phyloP scores from a whole-genome alignment of 495 filamentous ascomycete genomes.

The Neurospora africana region DNA sequence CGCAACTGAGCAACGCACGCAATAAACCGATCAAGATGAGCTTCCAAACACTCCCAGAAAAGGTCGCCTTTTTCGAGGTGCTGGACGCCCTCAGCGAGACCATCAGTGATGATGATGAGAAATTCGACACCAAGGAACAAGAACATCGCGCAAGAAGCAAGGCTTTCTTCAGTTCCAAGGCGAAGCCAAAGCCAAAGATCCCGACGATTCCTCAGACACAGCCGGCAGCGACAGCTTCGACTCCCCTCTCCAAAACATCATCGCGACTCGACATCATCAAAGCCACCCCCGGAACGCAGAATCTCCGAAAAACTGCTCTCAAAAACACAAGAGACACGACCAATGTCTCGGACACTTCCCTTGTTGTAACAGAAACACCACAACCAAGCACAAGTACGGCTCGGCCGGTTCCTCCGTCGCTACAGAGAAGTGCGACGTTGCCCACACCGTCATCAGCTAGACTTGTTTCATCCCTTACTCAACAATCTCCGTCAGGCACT shows the following conservation, averaged over 20 bases:
- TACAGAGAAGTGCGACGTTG: conserved; percentile 15
- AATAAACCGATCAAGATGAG: conserved; percentile 4
- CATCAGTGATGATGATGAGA: conserved; percentile 13
- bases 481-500: conserved; percentile 14
- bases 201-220: background rate
- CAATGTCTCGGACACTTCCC: background rate
- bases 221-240: conserved; percentile 10
- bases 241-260: background rate
- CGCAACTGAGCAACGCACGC: background rate
- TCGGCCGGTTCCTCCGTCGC: conserved; percentile 3
- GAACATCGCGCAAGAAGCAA: conserved; percentile 10
- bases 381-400: conserved; percentile 7
- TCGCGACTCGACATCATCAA: conserved; percentile 8
- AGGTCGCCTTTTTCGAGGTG: conserved; percentile 17
- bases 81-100: conserved; percentile 15
- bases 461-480: background rate
- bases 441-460: conserved; percentile 2
- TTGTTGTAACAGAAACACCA: conserved; percentile 18
- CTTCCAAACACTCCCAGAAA: conserved; percentile 12
- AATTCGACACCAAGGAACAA: conserved; percentile 12
- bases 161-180: conserved; percentile 12
- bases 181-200: background rate
- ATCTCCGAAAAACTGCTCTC: background rate
- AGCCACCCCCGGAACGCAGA: conserved; percentile 10
- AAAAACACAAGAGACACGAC: background rate